These are phyloP conservation scores for Jatropha multifida DNA, from an alignment of 441 rosid species.

Conservation along the genomic window DNA sequence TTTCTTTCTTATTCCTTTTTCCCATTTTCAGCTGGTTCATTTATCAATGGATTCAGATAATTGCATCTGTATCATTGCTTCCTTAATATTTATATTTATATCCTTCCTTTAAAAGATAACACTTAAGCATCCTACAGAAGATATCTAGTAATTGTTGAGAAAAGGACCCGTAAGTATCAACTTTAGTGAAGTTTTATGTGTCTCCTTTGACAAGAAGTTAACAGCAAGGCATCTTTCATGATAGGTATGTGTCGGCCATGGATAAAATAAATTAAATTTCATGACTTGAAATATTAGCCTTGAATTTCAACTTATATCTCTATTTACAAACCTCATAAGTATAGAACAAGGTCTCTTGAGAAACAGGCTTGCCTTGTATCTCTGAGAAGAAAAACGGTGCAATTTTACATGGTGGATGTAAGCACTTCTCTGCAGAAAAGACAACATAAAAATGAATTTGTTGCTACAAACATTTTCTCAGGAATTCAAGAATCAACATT, in stretches of 20 bases:
- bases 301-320: background rate
- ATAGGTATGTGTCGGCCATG: background rate
- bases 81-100: background rate
- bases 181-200: background rate
- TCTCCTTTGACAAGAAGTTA: background rate
- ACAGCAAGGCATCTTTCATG: background rate
- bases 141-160: background rate
- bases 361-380: constrained; percentile 31
- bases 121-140: background rate
- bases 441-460: constrained; percentile 12
- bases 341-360: constrained; percentile 37
- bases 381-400: constrained; percentile 25
- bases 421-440: constrained; percentile 42
- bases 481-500: background rate
- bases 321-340: constrained; percentile 46
- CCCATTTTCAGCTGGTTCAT: background rate
- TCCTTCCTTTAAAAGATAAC: background rate
- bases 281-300: background rate
- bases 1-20: background rate
- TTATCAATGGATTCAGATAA: background rate
- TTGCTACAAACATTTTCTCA: background rate
- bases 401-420: constrained; percentile 33
- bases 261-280: background rate
- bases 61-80: background rate
- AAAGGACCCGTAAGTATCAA: background rate